Evolutionary conservation across 306 rosid genomes (phyloP), one percentile per base, ranked within the genome.

Genomic region (Quercus dentata): DNA sequence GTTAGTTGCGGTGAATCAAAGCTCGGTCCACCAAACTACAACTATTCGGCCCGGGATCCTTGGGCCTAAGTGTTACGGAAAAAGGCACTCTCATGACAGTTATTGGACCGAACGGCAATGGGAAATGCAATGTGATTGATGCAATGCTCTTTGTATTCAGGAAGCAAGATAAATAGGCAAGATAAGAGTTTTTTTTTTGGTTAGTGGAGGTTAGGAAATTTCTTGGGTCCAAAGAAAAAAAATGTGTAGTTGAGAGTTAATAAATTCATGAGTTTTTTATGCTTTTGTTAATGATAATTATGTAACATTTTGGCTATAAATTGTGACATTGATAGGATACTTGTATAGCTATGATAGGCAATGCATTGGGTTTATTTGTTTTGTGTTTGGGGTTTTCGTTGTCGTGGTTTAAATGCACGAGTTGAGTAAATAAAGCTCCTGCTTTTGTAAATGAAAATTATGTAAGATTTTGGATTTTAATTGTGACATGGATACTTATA

Each of bases 71-170:
- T 23, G 25, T 23, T 23, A 23, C 25, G 25, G 25, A 23, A 23
- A 23, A 23, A 23, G 25, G 25, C 25, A 23, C 25, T 23, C 25
- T 23, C 25, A 23, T 1, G 0, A 23, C 25, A 23, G 25, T 23
- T 23, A 23, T 23, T 23, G 99, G 98, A 80, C 99, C 98, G 0
- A 92, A 95, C 44, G 97, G 97, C 41, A 92, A 94, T 62, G 98
- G 99, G 41, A 95, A 95, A 78, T 92, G 99, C 86, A 92, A 95
- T 13, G 99, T 95, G 52, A 95, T 95, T 31, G 70, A 64, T 30
- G 46, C 70, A 30, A 64, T 64, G 70, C 44, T 64, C 5, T 31
- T 65, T 65, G 71, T 17, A 13, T 65, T 65, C 23, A 15, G 71
- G 71, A 65, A 65, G 71, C 71, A 23, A 31, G 71, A 49, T 18